Base-by-base conservation (phyloP, 169 alveolate species). In the Plasmodium vivax region DNA sequence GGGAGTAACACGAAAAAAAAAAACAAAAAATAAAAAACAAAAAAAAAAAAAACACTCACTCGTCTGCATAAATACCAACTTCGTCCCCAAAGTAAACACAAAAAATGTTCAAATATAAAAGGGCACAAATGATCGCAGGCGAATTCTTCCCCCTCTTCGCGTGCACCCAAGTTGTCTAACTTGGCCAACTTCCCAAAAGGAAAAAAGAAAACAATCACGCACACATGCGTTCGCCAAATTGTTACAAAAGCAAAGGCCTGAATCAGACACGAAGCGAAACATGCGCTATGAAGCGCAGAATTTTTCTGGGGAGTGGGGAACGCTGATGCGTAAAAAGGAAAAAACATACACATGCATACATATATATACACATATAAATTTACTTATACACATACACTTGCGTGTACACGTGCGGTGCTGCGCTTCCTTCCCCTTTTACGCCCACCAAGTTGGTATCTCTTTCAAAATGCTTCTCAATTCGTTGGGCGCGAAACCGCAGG, bases 301-400 rank as follows among this genome's bases (percentile, higher is more conserved):
- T 68, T 68, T 68, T 68, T 68, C 77, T 19, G 77, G 38, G 77
- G 77, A 68, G 77, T 68, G 77, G 77, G 32, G 38, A 68, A 68
- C 41, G 14, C 16, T 7, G 27, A 68, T 68, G 77, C 77, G 77
- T 41, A 30, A 27, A 68, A 68, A 16, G 77, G 14, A 8, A 19
- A 68, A 68, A 68, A 68, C 8, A 68, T 2, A 68, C 4, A 68
- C 23, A 68, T 51, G 27, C 41, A 68, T 0, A 34, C 6, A 19
- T 47, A 34, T 2, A 81, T 2, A 45, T 45, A 45, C n/a, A 80
- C 6, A 47, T 47, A 81, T 81, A 47, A 12, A 47, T 47, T 12
- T 47, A 47, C 56, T 3, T 51, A 51, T 51, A 51, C 38, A 68
- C 8, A 23, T 68, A 6, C 77, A 68, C 77, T 8, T 19, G 38